Evolutionary conservation across 1,284 basidiomycete genomes (phyloP), one percentile per base, ranked within the genome.

Genomic region (Malassezia nana): DNA sequence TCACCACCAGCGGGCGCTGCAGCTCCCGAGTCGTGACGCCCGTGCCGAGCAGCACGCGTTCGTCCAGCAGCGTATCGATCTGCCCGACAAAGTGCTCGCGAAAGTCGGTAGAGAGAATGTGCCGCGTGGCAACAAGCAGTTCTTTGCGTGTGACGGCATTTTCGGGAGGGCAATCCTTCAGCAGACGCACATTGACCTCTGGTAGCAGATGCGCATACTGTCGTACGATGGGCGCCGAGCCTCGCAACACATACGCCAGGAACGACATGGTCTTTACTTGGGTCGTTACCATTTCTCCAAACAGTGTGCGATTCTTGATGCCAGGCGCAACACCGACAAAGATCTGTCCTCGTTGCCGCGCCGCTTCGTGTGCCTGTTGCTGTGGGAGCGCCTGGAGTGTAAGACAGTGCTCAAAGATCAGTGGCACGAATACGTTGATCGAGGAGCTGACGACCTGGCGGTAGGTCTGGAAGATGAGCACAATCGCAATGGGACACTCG

Each of bases 141-240:
- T 99, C 94, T 86, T 91, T 70, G 20, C 63, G 58, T 25, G 52
- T 82, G 15, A 82, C 78, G n/a, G 89, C 84, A 6, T 85, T 84
- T 68, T 87, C 88, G 0, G 86, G 81, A 18, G 94, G 92, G 66
- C 90, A 91, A 74, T 99, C 92, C 70, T 95, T 87, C 48, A 98
- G 79, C 18, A 99, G 78, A 13, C 94, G 82, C 24, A 98, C 78
- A 44, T 86, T 84, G 35, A 84, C 82, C 45, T 86, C 79, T 16
- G 92, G 85, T 32, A 98, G 81, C 4, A 82, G 82, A 65, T 92
- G 86, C 4, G 85, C 84, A 64, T 89, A 88, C 9, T 82, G 79
- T 41, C 87, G 84, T 58, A 84, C 81, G 50, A 84, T 82, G 28
- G 87, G 85, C 28, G 76, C 73, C 74, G 77, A 76, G 25, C 83